Conservation (phyloP, 1,284 basidiomycete species). For the Earliella scabrosa region DNA sequence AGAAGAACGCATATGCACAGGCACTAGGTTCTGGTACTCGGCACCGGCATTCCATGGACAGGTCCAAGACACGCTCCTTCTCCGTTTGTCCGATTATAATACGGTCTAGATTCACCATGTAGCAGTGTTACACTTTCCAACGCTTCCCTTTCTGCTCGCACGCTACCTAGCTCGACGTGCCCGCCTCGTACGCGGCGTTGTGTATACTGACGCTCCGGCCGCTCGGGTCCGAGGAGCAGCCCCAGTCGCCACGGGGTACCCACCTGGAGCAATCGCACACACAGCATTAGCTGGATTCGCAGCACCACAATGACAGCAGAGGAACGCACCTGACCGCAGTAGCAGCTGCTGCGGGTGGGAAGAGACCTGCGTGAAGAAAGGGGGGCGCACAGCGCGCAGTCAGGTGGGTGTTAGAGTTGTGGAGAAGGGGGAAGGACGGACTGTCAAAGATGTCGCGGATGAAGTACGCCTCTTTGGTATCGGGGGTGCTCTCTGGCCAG, state of each 20-base stretch:
- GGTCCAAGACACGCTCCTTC: constrained; percentile 15
- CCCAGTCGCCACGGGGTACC: constrained; percentile 97
- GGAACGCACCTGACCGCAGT: constrained; percentile 86
- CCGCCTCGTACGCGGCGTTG: constrained; percentile 80
- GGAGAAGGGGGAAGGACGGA: constrained; percentile 34
- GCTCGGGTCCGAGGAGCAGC: constrained; percentile 92
- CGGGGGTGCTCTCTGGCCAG: constrained; percentile 85
- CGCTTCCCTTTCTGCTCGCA: constrained; percentile 9
- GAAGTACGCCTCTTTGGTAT: constrained; percentile 97
- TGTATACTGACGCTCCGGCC: constrained; percentile 96
- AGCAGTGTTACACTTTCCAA: constrained; percentile 30
- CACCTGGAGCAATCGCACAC: constrained; percentile 56
- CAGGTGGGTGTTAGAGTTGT: constrained; percentile 14
- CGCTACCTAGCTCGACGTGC: constrained; percentile 13
- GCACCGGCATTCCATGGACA: constrained; percentile 5
- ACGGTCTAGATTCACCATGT: constrained; percentile 38
- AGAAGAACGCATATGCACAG: constrained; percentile 14
- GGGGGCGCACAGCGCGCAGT: not conserved
- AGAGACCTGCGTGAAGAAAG: constrained; percentile 55
- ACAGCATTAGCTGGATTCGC: not conserved
- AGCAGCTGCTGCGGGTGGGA: constrained; percentile 85
- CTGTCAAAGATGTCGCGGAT: constrained; percentile 95
- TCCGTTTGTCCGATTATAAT: constrained; percentile 29
- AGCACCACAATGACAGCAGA: constrained; percentile 2
- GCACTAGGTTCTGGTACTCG: not conserved